Conservation (phyloP, 2,329 filamentous ascomycete species). For the Thermoascus crustaceus region DNA sequence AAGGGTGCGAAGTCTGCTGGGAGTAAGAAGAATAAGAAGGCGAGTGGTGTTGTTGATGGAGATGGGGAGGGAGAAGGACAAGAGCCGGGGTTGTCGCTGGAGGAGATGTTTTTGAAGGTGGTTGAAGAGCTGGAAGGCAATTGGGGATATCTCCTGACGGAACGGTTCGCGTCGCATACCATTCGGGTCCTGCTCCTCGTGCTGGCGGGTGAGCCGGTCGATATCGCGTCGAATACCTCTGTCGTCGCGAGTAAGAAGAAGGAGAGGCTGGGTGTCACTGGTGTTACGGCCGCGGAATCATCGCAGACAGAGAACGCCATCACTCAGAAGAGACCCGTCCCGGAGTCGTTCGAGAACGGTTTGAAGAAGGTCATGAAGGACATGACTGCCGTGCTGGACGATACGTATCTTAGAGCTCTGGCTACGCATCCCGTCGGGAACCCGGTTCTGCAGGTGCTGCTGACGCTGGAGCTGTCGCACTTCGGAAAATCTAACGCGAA, state of each 20-base stretch:
- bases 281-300: slow-evolving; percentile 29
- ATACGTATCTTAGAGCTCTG: slow-evolving; percentile 71
- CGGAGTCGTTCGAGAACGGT: slow-evolving; percentile 67
- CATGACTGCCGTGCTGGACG: slow-evolving; percentile 65
- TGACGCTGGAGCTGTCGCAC: slow-evolving; percentile 75
- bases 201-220: slow-evolving; percentile 72
- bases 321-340: slow-evolving; percentile 52
- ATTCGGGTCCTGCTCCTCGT: slow-evolving; percentile 79
- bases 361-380: slow-evolving; percentile 75
- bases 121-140: slow-evolving; percentile 83
- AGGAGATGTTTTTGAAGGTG: slow-evolving; percentile 73
- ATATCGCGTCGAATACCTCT: slow-evolving; percentile 59
- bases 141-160: slow-evolving; percentile 74
- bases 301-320: slow-evolving; percentile 42
- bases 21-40: slow-evolving; percentile 26
- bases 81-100: slow-evolving; percentile 58
- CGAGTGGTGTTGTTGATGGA: slow-evolving; percentile 37
- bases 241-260: slow-evolving; percentile 90
- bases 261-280: slow-evolving; percentile 63
- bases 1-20: no score
- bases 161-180: slow-evolving; percentile 83
- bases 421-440: slow-evolving; percentile 87
- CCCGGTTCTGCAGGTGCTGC: slow-evolving; percentile 80
- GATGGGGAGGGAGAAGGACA: slow-evolving; percentile 35
- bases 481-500: slow-evolving; percentile 60